phyloP scores from a whole-genome alignment of 176 grass and related monocot genomes.

The Triticum monococcum region DNA sequence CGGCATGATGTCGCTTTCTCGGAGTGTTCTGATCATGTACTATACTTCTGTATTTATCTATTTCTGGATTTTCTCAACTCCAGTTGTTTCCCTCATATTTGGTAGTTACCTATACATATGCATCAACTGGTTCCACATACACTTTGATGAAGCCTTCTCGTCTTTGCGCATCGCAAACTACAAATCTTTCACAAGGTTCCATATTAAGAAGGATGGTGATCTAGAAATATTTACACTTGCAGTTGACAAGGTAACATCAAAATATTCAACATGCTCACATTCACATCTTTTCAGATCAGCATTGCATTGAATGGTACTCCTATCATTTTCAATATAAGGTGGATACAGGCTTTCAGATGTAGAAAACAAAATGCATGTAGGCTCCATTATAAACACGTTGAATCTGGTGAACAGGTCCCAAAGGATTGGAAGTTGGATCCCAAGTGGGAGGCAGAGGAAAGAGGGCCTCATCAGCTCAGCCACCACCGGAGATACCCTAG shows the following conservation, averaged over 20 bases:
- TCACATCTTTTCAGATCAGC: neutral
- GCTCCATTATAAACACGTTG: neutral
- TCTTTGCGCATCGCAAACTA: slow-evolving; percentile 95
- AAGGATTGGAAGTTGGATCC: slow-evolving; percentile 95
- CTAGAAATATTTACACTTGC: slow-evolving; percentile 91
- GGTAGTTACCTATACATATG: slow-evolving; percentile 94
- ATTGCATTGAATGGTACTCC: neutral
- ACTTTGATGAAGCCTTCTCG: slow-evolving; percentile 98
- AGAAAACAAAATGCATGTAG: neutral
- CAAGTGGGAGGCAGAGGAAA: slow-evolving; percentile 73
- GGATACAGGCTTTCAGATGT: neutral
- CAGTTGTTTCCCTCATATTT: slow-evolving; percentile 90
- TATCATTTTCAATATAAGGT: neutral
- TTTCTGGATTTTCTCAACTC: slow-evolving; percentile 96
- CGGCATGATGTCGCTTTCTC: slow-evolving; percentile 66
- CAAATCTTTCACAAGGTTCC: slow-evolving; percentile 96
- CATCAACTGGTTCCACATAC: slow-evolving; percentile 97
- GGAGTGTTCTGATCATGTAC: slow-evolving; percentile 66
- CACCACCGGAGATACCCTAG: slow-evolving; percentile 71
- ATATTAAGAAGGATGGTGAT: slow-evolving; percentile 71
- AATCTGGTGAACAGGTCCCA: slow-evolving; percentile 60
- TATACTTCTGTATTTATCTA: slow-evolving; percentile 92
- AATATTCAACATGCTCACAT: neutral
- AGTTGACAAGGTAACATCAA: slow-evolving; percentile 77
- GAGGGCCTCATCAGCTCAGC: slow-evolving; percentile 52